Conservation (phyloP, 192 early-diverging fungal species). For the Jimgerdemannia lactiflua region DNA sequence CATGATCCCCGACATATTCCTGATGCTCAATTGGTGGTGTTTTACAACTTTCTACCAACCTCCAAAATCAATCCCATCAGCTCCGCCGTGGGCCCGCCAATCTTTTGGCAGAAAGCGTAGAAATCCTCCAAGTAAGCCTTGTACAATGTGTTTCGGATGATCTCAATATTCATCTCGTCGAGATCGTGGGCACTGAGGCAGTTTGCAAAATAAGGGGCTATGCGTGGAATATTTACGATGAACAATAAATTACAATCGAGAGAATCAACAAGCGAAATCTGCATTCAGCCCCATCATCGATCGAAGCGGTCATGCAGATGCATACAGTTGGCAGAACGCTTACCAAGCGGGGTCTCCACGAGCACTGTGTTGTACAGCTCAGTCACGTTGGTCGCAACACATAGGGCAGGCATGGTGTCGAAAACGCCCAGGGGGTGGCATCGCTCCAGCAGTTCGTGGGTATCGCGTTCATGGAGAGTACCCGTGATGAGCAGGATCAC, state of each 20-base stretch:
- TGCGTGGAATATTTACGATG: background rate
- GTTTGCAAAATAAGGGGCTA: conserved; percentile 96
- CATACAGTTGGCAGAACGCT: background rate
- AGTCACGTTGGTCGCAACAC: conserved; percentile 93
- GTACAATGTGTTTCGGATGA: conserved; percentile 98
- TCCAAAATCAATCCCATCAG: conserved; percentile 93
- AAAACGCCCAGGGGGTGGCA: conserved; percentile 99
- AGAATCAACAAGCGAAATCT: background rate
- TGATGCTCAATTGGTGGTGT: background rate
- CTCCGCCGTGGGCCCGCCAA: conserved; percentile 85
- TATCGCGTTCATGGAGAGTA: conserved; percentile 97
- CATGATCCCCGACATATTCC: too few relatives aligned
- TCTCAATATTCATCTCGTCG: conserved; percentile 99
- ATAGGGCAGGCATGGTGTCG: conserved; percentile 97
- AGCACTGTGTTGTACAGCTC: conserved; percentile 96
- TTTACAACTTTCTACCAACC: conserved; percentile 37
- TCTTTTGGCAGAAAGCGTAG: conserved; percentile 77
- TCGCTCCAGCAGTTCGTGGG: conserved; percentile 92
- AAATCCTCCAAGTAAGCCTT: conserved; percentile 99
- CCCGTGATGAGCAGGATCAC: conserved; percentile 97
- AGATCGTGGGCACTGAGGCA: conserved; percentile 96
- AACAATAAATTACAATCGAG: conserved; percentile 13
- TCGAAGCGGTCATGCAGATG: background rate
- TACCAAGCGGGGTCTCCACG: conserved; percentile 93
- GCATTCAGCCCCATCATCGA: conserved; percentile 6